Conservation (phyloP, 2,329 filamentous ascomycete genomes). For the Aureobasidium sp. region DNA sequence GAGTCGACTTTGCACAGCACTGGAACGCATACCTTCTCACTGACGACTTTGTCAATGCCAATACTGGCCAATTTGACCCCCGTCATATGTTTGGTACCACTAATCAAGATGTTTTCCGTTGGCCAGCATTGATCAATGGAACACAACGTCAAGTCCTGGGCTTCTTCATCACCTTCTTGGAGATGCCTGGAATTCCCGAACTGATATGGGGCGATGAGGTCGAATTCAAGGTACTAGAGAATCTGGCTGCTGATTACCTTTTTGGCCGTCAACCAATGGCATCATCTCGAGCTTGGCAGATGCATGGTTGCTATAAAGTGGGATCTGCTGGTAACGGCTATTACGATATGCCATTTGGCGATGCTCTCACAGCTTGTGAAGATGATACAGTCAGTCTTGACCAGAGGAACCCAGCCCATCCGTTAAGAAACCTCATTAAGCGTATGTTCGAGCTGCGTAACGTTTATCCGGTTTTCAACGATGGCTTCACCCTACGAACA, state of each 20-base stretch:
- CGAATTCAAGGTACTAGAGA: slow-evolving; percentile 57
- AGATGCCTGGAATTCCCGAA: slow-evolving; percentile 55
- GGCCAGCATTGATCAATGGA: slow-evolving; percentile 53
- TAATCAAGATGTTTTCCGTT: slow-evolving; percentile 60
- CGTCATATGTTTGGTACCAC: slow-evolving; percentile 58
- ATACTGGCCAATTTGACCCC: slow-evolving; percentile 56
- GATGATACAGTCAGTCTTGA: slow-evolving; percentile 53
- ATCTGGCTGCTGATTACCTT: slow-evolving; percentile 54
- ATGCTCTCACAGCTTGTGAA: slow-evolving; percentile 48
- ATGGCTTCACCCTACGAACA: slow-evolving; percentile 49
- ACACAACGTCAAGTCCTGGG: slow-evolving; percentile 51
- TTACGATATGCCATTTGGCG: slow-evolving; percentile 50
- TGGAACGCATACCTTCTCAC: slow-evolving; percentile 40
- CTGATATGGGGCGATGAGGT: slow-evolving; percentile 60
- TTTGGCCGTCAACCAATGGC: slow-evolving; percentile 59
- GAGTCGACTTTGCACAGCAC: slow-evolving; percentile 45
- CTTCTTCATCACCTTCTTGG: slow-evolving; percentile 52
- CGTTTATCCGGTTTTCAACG: slow-evolving; percentile 51
- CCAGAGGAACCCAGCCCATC: slow-evolving; percentile 56
- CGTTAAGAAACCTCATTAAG: slow-evolving; percentile 54
- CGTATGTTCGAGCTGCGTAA: slow-evolving; percentile 55
- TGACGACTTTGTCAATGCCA: slow-evolving; percentile 48
- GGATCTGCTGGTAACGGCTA: slow-evolving; percentile 45
- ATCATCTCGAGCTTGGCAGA: slow-evolving; percentile 54
- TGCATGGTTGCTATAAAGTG: slow-evolving; percentile 56